These are phyloP conservation scores for Papiliotrema nemorosa DNA, from an alignment of 1,284 basidiomycete species.

Conservation along the genomic window DNA sequence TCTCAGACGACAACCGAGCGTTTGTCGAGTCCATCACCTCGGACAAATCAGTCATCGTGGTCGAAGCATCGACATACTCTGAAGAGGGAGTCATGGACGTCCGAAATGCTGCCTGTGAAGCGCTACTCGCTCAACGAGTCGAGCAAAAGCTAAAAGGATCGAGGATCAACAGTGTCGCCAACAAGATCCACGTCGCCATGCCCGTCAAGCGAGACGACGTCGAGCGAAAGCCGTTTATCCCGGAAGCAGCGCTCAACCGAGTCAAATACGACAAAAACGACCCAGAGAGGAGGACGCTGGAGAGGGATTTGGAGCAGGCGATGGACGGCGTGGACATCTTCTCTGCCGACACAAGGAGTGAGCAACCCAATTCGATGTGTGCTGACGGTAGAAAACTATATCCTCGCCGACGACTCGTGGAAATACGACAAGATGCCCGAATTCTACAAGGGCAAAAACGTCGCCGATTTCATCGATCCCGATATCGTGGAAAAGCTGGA, in stretches of 20 bases:
- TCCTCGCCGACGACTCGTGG: constrained; percentile 89
- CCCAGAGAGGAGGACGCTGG: constrained; percentile 65
- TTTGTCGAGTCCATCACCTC: constrained; percentile 82
- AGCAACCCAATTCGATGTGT: constrained; percentile 20
- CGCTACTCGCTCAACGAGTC: constrained; percentile 85
- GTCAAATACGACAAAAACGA: constrained; percentile 85
- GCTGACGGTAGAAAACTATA: constrained; percentile 70
- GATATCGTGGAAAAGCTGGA: constrained; percentile 96
- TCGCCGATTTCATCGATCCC: constrained; percentile 99
- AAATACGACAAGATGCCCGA: constrained; percentile 95
- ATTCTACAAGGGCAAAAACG: constrained; percentile 96
- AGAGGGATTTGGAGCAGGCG: constrained; percentile 69
- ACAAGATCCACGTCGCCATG: constrained; percentile 88
- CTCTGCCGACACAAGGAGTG: constrained; percentile 83
- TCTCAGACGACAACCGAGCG: constrained; percentile 66
- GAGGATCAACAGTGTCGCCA: constrained; percentile 84
- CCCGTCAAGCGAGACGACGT: constrained; percentile 83
- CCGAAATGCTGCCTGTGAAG: constrained; percentile 87
- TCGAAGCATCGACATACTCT: constrained; percentile 85
- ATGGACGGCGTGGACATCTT: constrained; percentile 79
- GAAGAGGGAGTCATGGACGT: constrained; percentile 95
- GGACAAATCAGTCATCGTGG: constrained; percentile 63
- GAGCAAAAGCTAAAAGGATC: constrained; percentile 89
- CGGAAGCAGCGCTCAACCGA: constrained; percentile 66
- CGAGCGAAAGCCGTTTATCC: constrained; percentile 78